phyloP scores from a whole-genome alignment of 768 basidiomycete species.

The Chalciporus piperatus region DNA sequence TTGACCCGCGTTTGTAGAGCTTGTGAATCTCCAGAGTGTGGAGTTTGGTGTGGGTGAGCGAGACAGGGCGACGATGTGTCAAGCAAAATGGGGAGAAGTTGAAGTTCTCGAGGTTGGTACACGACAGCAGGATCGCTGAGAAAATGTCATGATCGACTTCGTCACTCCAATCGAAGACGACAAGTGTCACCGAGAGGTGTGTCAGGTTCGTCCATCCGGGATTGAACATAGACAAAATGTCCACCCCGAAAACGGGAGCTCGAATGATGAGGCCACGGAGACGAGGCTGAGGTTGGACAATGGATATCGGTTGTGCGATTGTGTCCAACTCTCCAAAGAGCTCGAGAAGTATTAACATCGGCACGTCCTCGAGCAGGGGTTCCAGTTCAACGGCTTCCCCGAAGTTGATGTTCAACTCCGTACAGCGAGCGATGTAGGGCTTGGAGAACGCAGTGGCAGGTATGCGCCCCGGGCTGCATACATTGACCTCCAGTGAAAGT shows the following conservation, averaged over 20 bases:
- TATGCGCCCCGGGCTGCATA: slow-evolving; percentile 12
- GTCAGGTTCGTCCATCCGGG: slow-evolving; percentile 17
- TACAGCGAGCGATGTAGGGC: slow-evolving; percentile 14
- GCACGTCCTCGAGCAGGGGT: slow-evolving; percentile 15
- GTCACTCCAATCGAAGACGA: not conserved
- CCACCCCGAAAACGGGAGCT: not conserved
- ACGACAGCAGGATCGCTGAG: slow-evolving; percentile 13
- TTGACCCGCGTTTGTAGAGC: not conserved
- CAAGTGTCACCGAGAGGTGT: slow-evolving; percentile 5
- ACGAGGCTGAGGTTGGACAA: slow-evolving; percentile 5
- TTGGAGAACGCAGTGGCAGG: slow-evolving; percentile 18
- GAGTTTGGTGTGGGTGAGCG: slow-evolving; percentile 14
- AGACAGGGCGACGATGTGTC: not conserved
- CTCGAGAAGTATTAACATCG: slow-evolving; percentile 13
- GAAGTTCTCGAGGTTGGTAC: slow-evolving; percentile 17
- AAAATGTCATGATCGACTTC: not conserved
- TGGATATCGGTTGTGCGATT: not conserved
- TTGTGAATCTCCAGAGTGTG: slow-evolving; percentile 9
- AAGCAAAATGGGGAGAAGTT: slow-evolving; percentile 7
- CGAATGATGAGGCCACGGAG: slow-evolving; percentile 14
- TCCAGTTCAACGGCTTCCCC: slow-evolving; percentile 6
- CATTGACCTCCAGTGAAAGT: slow-evolving; percentile 21
- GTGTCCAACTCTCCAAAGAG: slow-evolving; percentile 7
- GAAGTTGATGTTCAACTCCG: slow-evolving; percentile 10
- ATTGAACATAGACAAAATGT: slow-evolving; percentile 7